Conservation (phyloP, 371 early-diverging fungal species). For the Conidiobolus incongruus region DNA sequence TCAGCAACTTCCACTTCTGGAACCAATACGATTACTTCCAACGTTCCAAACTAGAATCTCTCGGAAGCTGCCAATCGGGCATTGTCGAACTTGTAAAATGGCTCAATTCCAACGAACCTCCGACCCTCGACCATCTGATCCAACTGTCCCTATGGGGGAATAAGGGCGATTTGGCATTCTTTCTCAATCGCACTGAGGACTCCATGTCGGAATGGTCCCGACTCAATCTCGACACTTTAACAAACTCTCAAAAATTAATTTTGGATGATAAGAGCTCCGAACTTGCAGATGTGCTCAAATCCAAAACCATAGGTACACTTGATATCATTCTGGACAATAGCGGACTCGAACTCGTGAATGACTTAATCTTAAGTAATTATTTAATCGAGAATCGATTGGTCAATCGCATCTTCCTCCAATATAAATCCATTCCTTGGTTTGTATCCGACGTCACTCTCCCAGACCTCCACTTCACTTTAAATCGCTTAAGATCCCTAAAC, state of each 20-base stretch:
- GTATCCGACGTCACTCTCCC: slow-evolving; percentile 63
- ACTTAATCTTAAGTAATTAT: slow-evolving; percentile 72
- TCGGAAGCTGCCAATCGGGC: slow-evolving; percentile 8
- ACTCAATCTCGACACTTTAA: slow-evolving; percentile 9
- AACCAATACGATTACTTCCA: background rate
- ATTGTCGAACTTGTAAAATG: slow-evolving; percentile 30
- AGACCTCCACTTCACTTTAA: slow-evolving; percentile 51
- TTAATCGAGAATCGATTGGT: slow-evolving; percentile 47
- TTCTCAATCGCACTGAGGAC: slow-evolving; percentile 40
- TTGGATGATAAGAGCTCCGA: slow-evolving; percentile 21
- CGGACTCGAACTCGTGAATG: slow-evolving; percentile 77
- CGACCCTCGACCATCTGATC: slow-evolving; percentile 39
- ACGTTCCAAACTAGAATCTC: background rate
- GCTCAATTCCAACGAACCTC: slow-evolving; percentile 12
- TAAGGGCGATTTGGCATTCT: slow-evolving; percentile 59
- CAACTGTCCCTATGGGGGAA: slow-evolving; percentile 78
- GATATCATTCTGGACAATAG: slow-evolving; percentile 73
- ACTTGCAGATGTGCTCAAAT: slow-evolving; percentile 16
- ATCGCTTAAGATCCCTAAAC: slow-evolving; percentile 7
- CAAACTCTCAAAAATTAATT: slow-evolving; percentile 36
- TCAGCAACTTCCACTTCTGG: background rate
- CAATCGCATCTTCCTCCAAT: slow-evolving; percentile 46
- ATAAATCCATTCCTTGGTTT: slow-evolving; percentile 83
- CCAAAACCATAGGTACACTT: slow-evolving; percentile 16
- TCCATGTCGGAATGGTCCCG: slow-evolving; percentile 43